Evolutionary conservation across 2,329 filamentous ascomycete genomes (phyloP).

Genomic region (Claviceps digitariae): DNA sequence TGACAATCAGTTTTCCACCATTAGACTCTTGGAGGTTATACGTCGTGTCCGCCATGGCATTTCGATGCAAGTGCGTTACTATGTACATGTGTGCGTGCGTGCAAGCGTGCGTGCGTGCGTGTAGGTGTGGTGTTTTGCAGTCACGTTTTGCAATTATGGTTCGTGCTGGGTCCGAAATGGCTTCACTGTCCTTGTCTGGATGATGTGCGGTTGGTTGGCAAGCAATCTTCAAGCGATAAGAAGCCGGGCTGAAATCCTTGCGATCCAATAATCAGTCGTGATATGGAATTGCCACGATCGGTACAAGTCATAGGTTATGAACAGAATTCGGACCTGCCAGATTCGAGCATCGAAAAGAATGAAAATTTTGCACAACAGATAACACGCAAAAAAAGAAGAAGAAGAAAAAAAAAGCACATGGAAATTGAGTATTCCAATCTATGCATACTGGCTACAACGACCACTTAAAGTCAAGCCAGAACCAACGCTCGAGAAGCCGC

Average conservation of each 20-base stretch:
- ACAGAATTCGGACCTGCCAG: background rate
- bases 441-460: background rate
- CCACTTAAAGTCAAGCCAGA: background rate
- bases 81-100: background rate
- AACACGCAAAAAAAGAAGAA: background rate
- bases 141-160: background rate
- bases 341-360: background rate
- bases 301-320: background rate
- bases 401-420: background rate
- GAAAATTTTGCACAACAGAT: background rate
- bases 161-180: background rate
- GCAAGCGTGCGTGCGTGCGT: background rate
- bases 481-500: background rate
- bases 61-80: background rate
- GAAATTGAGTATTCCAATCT: background rate
- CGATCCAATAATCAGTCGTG: background rate
- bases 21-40: slow-evolving; percentile 26
- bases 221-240: background rate
- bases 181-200: background rate
- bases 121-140: background rate
- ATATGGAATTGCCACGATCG: background rate
- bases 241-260: background rate
- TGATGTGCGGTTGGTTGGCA: background rate
- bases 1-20: slow-evolving; percentile 22
- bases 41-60: slow-evolving; percentile 16